Percentiles rank a stretch among this genome's conserved stretches.
Conservation (phyloP, 108 stramenopile genomes). For the Discostella pseudostelligera region DNA sequence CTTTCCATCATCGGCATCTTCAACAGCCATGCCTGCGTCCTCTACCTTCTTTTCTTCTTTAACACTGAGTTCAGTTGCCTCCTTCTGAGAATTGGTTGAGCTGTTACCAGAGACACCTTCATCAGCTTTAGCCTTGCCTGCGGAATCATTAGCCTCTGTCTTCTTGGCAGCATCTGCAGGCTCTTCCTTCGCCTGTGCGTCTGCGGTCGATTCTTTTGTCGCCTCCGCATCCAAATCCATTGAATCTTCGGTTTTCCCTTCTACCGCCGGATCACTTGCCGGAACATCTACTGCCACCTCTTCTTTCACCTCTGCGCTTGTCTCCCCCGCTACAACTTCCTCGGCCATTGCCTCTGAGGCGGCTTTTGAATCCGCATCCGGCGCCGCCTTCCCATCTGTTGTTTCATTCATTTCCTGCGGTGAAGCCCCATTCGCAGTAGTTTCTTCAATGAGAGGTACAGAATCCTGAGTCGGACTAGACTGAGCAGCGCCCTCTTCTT, state of each 20-base stretch:
- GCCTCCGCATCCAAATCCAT: constrained; percentile 7
- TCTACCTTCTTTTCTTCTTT: constrained; percentile 43
- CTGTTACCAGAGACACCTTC: constrained; percentile 6
- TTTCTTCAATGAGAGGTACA: neutral
- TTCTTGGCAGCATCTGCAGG: constrained; percentile 6
- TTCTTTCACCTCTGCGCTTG: no score
- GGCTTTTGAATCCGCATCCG: neutral
- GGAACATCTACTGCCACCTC: no score
- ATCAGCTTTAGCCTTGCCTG: constrained; percentile 12
- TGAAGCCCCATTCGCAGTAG: constrained; percentile 8
- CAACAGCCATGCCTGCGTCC: constrained; percentile 2
- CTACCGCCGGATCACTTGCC: neutral
- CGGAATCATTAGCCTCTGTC: constrained; percentile 9
- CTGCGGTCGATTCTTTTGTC: constrained; percentile 17
- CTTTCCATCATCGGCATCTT: constrained; percentile 1
- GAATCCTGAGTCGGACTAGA: neutral
- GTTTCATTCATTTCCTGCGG: constrained; percentile 20
- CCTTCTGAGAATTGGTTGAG: constrained; percentile 12
- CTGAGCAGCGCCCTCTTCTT: constrained; percentile 5
- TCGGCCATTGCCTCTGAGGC: constrained; percentile 9
- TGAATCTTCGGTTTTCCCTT: neutral
- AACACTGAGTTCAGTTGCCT: constrained; percentile 27
- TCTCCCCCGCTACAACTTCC: neutral
- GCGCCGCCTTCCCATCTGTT: neutral
- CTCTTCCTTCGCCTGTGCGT: constrained; percentile 15